Percentiles rank a stretch among this genome's conserved stretches.
phyloP scores from a whole-genome alignment of 202 grass and related monocot species.

The Schoenoplectus tabernaemontani region DNA sequence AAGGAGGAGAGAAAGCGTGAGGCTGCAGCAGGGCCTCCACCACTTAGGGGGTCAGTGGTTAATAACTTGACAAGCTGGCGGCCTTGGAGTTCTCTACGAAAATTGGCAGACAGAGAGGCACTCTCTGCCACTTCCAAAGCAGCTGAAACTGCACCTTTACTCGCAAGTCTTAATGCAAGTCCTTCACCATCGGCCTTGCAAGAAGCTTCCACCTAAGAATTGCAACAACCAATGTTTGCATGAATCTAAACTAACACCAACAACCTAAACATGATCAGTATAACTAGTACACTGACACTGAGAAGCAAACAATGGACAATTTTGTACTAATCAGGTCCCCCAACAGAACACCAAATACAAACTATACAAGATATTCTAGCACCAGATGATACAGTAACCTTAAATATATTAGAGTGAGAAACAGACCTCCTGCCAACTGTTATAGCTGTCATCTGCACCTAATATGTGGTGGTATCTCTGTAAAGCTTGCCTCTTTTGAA shows the following conservation, averaged over 20 bases:
- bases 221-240: slow-evolving; percentile 20
- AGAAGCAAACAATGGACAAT: not conserved
- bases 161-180: slow-evolving; percentile 75
- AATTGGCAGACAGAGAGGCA: slow-evolving; percentile 80
- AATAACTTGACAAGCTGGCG: slow-evolving; percentile 88
- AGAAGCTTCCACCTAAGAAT: slow-evolving; percentile 63
- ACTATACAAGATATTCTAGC: not conserved
- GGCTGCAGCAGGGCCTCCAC: slow-evolving; percentile 80
- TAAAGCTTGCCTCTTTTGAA: slow-evolving; percentile 72
- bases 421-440: slow-evolving; percentile 89
- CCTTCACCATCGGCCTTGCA: slow-evolving; percentile 84
- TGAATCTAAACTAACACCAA: not conserved
- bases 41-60: slow-evolving; percentile 83
- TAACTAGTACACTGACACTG: not conserved
- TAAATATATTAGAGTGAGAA: slow-evolving; percentile 1
- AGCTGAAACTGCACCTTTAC: slow-evolving; percentile 91
- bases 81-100: slow-evolving; percentile 90
- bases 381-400: not conserved
- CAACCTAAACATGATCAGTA: slow-evolving; percentile 14
- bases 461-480: slow-evolving; percentile 74
- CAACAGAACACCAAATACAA: not conserved
- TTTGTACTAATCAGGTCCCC: not conserved
- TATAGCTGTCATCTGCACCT: slow-evolving; percentile 64
- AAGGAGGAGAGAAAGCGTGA: slow-evolving; percentile 89
- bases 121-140: slow-evolving; percentile 92